Evolutionary conservation across 106 monocot genomes (phyloP), one percentile per base, ranked within the genome.

Genomic region (Dendrobium nobile): DNA sequence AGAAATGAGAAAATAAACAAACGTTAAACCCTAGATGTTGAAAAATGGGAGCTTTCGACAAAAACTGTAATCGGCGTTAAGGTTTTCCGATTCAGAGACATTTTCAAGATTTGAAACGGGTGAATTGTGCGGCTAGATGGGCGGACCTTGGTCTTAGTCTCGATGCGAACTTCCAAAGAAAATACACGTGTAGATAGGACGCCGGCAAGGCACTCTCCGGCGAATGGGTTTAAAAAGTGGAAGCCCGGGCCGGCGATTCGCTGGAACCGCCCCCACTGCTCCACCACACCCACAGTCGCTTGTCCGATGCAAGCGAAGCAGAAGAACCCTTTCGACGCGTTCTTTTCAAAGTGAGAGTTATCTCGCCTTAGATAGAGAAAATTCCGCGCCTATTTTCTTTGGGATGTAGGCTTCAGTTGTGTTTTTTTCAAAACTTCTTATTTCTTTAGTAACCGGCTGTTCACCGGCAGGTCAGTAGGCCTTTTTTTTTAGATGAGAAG

Each of bases 81-180:
- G 74, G 43, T 74, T 42, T 19, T 74, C 3, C 41, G 20, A 74
- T 20, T 74, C 74, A 43, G 74, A 43, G 74, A 20, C n/a, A 43
- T 44, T 20, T 42, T 43, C 19, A 43, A 13, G 74, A 74, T 74
- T 74, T 43, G 20, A 51, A 51, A 15, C 10, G 10, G 51, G 51
- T 51, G 51, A 74, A 74, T 43, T 31, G 28, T 15, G 47, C 31
- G 44, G 37, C 16, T 42, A 24, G 9, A 9, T 42, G 44, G 26
- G 44, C 4, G 2, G 5, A 95, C 98, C 93, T 99, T 99, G 72
- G 98, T 98, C 79, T 99, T 99, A 81, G 95, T 99, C 85, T 99
- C 98, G 80, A 99, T 83, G 82, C 85, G 85, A 86, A 98, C 97
- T 7, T 99, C 95, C 83, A 99, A 91, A 20, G 95, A 91, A 47